Percentiles rank a stretch among this genome's conserved stretches.
phyloP scores from a whole-genome alignment of 495 filamentous ascomycete genomes.

The Glarea lozoyensis region DNA sequence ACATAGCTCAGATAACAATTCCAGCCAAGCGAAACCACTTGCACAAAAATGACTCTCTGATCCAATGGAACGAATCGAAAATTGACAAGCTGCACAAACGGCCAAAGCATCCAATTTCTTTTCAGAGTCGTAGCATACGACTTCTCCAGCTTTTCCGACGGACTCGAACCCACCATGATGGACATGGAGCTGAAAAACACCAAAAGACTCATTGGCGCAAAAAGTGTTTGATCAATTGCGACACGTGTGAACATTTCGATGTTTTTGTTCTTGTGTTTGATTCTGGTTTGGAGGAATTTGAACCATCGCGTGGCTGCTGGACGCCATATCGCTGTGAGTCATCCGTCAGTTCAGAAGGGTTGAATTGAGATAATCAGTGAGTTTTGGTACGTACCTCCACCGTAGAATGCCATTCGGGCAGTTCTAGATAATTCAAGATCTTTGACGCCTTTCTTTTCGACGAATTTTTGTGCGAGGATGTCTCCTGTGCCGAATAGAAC shows the following conservation, averaged over 20 bases:
- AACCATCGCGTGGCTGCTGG: conserved; percentile 89
- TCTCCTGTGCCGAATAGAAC: conserved; percentile 92
- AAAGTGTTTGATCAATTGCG: conserved; percentile 73
- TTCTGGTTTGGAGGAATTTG: conserved; percentile 60
- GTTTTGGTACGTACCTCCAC: conserved; percentile 57
- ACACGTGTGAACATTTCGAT: conserved; percentile 74
- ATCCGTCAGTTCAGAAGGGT: conserved; percentile 8
- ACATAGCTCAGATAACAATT: conserved; percentile 90
- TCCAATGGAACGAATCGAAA: conserved; percentile 86
- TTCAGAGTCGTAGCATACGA: conserved; percentile 61
- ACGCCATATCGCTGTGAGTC: conserved; percentile 67
- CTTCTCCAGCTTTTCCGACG: conserved; percentile 58
- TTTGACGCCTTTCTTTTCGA: conserved; percentile 69
- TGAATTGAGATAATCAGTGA: not conserved
- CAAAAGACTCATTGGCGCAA: conserved; percentile 72
- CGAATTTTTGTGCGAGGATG: conserved; percentile 80
- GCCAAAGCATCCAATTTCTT: conserved; percentile 91
- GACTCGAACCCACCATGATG: conserved; percentile 68
- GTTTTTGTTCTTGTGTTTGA: conserved; percentile 55
- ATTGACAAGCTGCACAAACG: conserved; percentile 80
- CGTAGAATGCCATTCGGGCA: conserved; percentile 84
- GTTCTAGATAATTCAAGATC: conserved; percentile 82
- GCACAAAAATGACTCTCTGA: conserved; percentile 80
- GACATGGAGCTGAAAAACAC: conserved; percentile 83
- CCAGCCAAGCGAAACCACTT: conserved; percentile 77